These are phyloP conservation scores for Hamamelis virginiana DNA, from an alignment of 164 flowering plant species.

Conservation along the genomic window DNA sequence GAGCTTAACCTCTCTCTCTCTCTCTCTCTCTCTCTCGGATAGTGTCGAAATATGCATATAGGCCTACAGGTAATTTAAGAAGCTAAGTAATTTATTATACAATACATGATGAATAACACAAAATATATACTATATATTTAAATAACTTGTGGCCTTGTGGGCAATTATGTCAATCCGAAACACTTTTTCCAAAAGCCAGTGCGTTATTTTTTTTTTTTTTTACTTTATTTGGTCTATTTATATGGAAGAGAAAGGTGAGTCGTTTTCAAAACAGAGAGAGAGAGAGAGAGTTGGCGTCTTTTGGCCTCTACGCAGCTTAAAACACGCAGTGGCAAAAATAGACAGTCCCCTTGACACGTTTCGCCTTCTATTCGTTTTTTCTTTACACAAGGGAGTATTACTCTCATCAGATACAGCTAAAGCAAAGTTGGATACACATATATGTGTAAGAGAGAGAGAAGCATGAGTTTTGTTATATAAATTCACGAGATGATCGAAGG, in stretches of 20 bases:
- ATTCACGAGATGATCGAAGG: slow-evolving; percentile 34
- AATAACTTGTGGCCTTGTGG: slow-evolving; percentile 5
- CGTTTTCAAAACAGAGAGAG: slow-evolving; percentile 31
- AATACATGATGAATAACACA: no score
- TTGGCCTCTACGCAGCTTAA: slow-evolving; percentile 60
- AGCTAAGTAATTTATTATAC: no score
- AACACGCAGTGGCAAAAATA: slow-evolving; percentile 44
- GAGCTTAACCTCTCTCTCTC: no score
- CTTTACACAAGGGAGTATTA: slow-evolving; percentile 1
- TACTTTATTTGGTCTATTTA: slow-evolving; percentile 5
- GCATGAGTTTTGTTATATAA: slow-evolving; percentile 16
- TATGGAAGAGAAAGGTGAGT: slow-evolving; percentile 20
- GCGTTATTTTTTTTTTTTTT: neutral
- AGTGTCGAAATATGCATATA: no score
- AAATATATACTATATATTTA: no score
- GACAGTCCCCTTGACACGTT: slow-evolving; percentile 44
- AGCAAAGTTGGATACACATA: slow-evolving; percentile 5
- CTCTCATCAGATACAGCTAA: neutral
- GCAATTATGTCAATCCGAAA: slow-evolving; percentile 16
- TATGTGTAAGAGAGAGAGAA: slow-evolving; percentile 5
- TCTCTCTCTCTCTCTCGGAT: no score
- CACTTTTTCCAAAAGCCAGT: neutral
- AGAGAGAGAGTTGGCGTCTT: slow-evolving; percentile 47
- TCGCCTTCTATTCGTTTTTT: slow-evolving; percentile 13
- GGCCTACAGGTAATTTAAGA: no score